Conservation (phyloP, 2,329 filamentous ascomycete genomes). For the Venturia asperata region DNA sequence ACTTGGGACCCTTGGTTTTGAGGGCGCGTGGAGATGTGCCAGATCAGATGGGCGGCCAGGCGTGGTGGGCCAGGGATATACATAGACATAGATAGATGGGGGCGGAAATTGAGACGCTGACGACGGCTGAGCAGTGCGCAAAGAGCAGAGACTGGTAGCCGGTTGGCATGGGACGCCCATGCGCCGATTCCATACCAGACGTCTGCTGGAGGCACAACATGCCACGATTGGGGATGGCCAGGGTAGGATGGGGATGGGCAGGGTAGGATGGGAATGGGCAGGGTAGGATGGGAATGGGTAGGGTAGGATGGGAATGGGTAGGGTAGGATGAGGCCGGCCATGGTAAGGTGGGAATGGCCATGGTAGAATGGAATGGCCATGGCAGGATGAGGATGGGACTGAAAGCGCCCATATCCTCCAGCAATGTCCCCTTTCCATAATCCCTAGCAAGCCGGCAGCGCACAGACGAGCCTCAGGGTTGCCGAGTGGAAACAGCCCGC, state of each 20-base stretch:
- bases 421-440: no score
- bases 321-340: no score
- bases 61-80: neutral
- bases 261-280: no score
- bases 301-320: no score
- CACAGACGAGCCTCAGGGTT: no score
- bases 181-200: neutral
- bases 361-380: no score
- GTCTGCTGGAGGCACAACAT: neutral
- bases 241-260: no score
- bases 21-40: neutral
- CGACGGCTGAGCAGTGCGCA: neutral
- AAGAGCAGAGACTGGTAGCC: neutral
- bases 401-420: no score
- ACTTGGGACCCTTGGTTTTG: neutral
- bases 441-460: no score
- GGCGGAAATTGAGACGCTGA: neutral
- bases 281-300: no score
- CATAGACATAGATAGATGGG: neutral
- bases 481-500: no score
- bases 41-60: no score
- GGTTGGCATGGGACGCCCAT: neutral
- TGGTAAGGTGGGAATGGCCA: neutral
- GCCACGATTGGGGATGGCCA: neutral
- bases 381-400: neutral